These are phyloP conservation scores for Penicillium maclennaniae DNA, from an alignment of 495 filamentous ascomycete species.

Conservation along the genomic window DNA sequence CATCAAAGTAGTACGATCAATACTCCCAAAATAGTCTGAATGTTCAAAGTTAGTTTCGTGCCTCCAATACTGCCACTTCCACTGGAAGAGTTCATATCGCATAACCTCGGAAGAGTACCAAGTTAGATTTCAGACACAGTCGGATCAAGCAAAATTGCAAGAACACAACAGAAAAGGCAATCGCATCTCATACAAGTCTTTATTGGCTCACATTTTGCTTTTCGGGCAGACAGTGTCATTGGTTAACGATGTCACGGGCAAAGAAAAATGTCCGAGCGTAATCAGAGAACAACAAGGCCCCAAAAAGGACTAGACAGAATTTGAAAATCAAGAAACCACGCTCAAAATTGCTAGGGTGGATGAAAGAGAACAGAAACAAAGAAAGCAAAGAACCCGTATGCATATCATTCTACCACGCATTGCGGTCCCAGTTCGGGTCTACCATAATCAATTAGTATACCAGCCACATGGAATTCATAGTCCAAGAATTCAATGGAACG, in stretches of 20 bases:
- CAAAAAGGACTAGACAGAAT: constrained; percentile 1
- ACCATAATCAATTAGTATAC: constrained; percentile 3
- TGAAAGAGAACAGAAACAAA: constrained; percentile 6
- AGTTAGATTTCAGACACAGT: neutral
- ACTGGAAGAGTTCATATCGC: neutral
- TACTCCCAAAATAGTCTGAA: neutral
- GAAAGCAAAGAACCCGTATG: neutral
- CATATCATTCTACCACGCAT: constrained; percentile 33
- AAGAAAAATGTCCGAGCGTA: neutral
- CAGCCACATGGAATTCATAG: neutral
- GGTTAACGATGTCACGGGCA: neutral
- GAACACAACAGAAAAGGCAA: neutral
- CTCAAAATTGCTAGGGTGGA: constrained; percentile 17
- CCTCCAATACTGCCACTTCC: neutral
- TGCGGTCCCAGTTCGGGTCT: constrained; percentile 39
- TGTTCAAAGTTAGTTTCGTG: neutral
- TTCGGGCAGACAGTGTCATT: constrained; percentile 9
- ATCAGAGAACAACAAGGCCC: neutral
- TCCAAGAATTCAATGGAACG: neutral
- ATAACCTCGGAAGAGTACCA: neutral
- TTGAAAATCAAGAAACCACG: constrained; percentile 9
- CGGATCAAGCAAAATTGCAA: neutral
- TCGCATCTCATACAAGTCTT: constrained; percentile 18
- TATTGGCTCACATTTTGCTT: constrained; percentile 1
- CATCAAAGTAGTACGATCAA: neutral